phyloP scores from a whole-genome alignment of 352 stramenopile genomes.

The Phytophthora nicotianae region DNA sequence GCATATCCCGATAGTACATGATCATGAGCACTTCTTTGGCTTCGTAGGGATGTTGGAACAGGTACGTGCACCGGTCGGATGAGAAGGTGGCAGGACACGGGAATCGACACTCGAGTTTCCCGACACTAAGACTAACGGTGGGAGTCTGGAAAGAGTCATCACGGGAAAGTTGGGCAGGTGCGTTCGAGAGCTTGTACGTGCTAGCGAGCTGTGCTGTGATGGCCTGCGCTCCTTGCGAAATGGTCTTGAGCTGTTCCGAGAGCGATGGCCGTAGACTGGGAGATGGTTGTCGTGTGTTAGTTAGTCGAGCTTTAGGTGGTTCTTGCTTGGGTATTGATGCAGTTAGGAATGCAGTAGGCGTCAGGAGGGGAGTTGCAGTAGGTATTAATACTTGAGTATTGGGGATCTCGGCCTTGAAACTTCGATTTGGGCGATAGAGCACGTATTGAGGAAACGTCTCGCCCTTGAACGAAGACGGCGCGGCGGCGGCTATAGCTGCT shows the following conservation, averaged over 20 bases:
- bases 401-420: neutral
- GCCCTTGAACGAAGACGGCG: conserved; percentile 59
- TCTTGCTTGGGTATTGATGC: conserved; percentile 9
- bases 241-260: conserved; percentile 66
- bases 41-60: conserved; percentile 79
- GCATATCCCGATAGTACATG: conserved; percentile 82
- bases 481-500: conserved; percentile 4
- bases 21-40: conserved; percentile 72
- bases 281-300: conserved; percentile 11
- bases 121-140: conserved; percentile 54
- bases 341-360: conserved; percentile 14
- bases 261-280: conserved; percentile 46
- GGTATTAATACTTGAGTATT: conserved; percentile 1
- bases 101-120: conserved; percentile 66
- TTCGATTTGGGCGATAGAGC: conserved; percentile 33
- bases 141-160: conserved; percentile 45
- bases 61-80: conserved; percentile 57
- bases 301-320: conserved; percentile 8
- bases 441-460: conserved; percentile 70
- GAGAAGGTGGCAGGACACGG: conserved; percentile 61
- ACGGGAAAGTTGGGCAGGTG: neutral
- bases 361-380: neutral
- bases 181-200: conserved; percentile 46
- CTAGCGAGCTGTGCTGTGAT: conserved; percentile 58
- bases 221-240: conserved; percentile 52